Conservation (phyloP, 108 stramenopile genomes). For the Pseudonitzschia multiseries region DNA sequence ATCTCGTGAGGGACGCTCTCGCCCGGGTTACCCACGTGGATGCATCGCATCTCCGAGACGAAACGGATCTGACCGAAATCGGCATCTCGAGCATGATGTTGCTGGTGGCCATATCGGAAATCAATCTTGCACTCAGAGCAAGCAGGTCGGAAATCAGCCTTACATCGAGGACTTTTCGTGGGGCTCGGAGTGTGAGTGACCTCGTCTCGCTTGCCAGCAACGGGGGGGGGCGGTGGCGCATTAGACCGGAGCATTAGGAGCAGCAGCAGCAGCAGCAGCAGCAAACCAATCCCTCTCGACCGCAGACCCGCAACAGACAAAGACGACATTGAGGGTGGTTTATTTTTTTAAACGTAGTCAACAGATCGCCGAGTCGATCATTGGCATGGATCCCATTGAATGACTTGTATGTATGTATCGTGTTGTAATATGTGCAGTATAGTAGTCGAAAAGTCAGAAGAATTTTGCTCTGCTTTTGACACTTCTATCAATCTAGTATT, state of each 20-base stretch:
- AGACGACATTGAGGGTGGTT: no score
- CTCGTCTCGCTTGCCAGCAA: background rate
- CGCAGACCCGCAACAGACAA: no score
- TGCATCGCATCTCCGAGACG: background rate
- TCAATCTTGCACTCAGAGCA: background rate
- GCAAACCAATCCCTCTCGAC: no score
- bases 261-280: no score
- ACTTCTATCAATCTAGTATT: no score
- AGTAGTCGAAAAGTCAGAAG: no score
- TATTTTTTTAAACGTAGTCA: no score
- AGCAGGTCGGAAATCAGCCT: background rate
- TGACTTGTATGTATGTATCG: no score
- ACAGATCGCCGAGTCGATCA: no score
- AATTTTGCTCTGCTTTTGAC: no score
- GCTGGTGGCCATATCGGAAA: constrained; percentile 1
- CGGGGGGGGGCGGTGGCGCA: background rate
- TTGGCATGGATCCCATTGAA: no score
- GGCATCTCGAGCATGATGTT: background rate
- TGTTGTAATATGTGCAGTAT: no score
- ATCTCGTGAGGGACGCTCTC: background rate
- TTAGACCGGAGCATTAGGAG: background rate
- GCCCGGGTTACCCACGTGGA: background rate
- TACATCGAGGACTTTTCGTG: background rate
- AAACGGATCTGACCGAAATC: constrained; percentile 3
- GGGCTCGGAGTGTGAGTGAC: background rate